Percentiles rank a stretch among this genome's conserved stretches.
phyloP scores from a whole-genome alignment of 2,329 filamentous ascomycete genomes.

The Arthrobotrys sinensis region DNA sequence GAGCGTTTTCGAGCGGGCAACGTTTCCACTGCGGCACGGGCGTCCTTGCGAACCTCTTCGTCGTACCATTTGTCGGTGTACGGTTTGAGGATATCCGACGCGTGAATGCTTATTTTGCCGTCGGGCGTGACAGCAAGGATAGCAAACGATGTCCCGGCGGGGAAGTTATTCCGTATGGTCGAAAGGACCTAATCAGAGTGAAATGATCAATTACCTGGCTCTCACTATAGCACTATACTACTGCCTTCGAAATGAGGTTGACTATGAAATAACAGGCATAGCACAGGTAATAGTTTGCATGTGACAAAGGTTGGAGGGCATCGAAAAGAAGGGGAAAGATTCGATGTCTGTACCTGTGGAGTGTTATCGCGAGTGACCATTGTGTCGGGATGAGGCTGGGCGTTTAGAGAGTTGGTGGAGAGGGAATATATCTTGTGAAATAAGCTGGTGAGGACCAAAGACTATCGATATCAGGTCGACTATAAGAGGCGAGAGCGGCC shows the following conservation, averaged over 20 bases:
- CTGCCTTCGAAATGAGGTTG: not conserved
- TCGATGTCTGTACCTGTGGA: slow-evolving; percentile 42
- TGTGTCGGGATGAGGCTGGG: not conserved
- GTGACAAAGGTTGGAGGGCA: not conserved
- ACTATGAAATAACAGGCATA: not conserved
- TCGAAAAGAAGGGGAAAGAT: not conserved
- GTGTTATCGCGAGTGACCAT: slow-evolving; percentile 46
- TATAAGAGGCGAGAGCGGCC: slow-evolving; percentile 11
- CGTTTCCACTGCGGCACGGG: slow-evolving; percentile 34
- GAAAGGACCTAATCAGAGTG: slow-evolving; percentile 34
- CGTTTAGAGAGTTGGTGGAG: not conserved
- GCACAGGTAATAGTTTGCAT: not conserved
- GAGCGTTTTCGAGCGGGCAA: slow-evolving; percentile 45
- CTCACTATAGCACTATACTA: not conserved
- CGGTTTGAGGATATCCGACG: slow-evolving; percentile 62
- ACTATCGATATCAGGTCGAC: not conserved
- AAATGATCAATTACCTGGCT: not conserved
- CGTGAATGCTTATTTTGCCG: slow-evolving; percentile 60
- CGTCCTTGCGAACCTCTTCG: slow-evolving; percentile 62
- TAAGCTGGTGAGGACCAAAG: not conserved
- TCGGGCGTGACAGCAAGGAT: slow-evolving; percentile 63
- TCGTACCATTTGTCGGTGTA: slow-evolving; percentile 63
- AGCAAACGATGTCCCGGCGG: slow-evolving; percentile 62
- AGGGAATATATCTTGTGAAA: not conserved
- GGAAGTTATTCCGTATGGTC: slow-evolving; percentile 48